Evolutionary conservation across 768 basidiomycete species (phyloP), one percentile per base, ranked within the genome.

Genomic region (Stropharia rugosoannulata): DNA sequence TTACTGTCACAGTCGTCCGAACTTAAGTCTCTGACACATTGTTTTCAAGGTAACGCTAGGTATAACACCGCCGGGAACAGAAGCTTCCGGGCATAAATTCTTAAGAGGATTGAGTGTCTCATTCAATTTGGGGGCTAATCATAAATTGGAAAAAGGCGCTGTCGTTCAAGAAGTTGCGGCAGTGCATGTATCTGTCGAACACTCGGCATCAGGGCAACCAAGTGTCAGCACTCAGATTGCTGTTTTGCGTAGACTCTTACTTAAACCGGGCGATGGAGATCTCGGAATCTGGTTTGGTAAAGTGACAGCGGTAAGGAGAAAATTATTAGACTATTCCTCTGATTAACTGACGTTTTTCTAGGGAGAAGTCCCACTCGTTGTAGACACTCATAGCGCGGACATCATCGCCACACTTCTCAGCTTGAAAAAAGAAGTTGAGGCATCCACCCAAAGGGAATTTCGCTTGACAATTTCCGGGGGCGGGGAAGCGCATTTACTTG

Each of bases 171-270:
- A 86, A 13, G 70, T 79, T 7, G 79, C 82, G 3, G 89, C 83
- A 2, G 65, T 94, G 4, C 90, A 93, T 65, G 70, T 95, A 58
- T 68, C 77, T 5, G 68, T 96, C 42, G 68, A 75, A 5, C 82
- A 83, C 63, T 72, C 72, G 18, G 56, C 75, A 37, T 63, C 74
- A 18, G 51, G 51, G 11, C 19, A 35, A 68, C 62, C 78, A 0
- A 89, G 90, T 57, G 77, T 93, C 29, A 93, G 93, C 69, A 89
- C 86, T n/a, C 85, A 93, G 61, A 86, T 96, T 57, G 87, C 86
- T 12, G 75, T 83, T 4, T 72, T 97, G 43, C 80, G 93, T 1
- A 74, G 79, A 7, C 72, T 93, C 38, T 73, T 96, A 7, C 72
- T 86, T 8, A 74, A 69, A 22, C 70, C 77, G 12, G 57, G 64